phyloP scores from a whole-genome alignment of 1,284 basidiomycete species.

The Papiliotrema nemorosa region DNA sequence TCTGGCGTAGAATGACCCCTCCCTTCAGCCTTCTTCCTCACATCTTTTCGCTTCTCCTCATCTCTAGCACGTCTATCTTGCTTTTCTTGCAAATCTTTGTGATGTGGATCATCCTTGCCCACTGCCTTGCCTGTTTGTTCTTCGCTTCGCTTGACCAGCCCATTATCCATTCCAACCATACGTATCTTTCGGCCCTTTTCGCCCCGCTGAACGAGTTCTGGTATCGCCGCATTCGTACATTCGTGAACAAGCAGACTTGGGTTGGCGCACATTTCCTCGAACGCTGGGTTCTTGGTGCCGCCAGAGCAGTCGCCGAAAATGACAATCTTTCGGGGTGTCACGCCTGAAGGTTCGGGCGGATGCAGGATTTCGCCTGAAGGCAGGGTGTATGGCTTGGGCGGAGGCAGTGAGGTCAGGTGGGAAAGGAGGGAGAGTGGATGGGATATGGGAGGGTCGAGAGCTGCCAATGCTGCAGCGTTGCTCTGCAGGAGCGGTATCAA shows the following conservation, averaged over 20 bases:
- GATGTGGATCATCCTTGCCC: constrained; percentile 8
- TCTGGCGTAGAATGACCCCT: constrained; percentile 78
- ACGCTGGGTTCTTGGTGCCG: constrained; percentile 38
- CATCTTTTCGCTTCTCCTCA: constrained; percentile 48
- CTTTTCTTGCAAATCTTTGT: constrained; percentile 32
- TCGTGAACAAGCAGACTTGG: constrained; percentile 60
- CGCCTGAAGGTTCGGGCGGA: constrained; percentile 57
- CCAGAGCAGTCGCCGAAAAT: constrained; percentile 46
- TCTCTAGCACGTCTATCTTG: constrained; percentile 37
- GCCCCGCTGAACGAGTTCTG: constrained; percentile 48
- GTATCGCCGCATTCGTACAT: constrained; percentile 76
- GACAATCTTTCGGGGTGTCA: constrained; percentile 52
- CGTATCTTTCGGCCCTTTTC: constrained; percentile 37
- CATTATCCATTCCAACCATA: constrained; percentile 37
- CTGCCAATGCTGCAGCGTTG: constrained; percentile 51
- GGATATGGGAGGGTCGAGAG: constrained; percentile 59
- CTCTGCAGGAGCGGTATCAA: constrained; percentile 48
- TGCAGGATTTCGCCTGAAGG: constrained; percentile 71
- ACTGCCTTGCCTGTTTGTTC: constrained; percentile 18
- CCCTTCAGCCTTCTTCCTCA: constrained; percentile 58
- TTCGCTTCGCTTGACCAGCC: constrained; percentile 37
- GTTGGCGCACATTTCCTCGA: constrained; percentile 33
- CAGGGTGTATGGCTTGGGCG: constrained; percentile 61
- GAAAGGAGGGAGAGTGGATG: constrained; percentile 70
- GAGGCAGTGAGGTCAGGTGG: constrained; percentile 57